Base-by-base conservation (phyloP, 192 early-diverging fungal genomes). In the Physocladia obscura region DNA sequence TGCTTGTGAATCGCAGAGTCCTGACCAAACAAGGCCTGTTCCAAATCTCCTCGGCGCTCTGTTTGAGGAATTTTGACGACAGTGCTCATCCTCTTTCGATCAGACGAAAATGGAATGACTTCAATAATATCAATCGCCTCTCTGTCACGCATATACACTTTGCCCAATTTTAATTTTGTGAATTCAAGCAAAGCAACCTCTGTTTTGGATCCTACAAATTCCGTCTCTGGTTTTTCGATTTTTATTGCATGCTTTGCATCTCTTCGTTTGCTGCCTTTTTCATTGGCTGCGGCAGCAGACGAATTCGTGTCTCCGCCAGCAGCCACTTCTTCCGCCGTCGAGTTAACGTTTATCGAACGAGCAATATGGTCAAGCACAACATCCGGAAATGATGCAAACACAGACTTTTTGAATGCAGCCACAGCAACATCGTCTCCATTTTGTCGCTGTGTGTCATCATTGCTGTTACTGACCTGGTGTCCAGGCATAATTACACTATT, bases 71-170 rank as follows among this genome's bases (percentile, higher is more conserved):
- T 31, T 39, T 84, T 80, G 59, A 94, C 82, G 5, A 97, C 77
- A 3, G 93, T 92, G 26, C 89, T 88, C 96, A 98, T 98, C 6
- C 91, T 80, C 79, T 99, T 99, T 56, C 90, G 88, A 57, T 92
- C 92, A 4, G 92, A 94, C 67, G 87, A 91, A 79, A 99, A 99
- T 1, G 98, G 95, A 68, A 84, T 90, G 15, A 97, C 60, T 60
- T 93, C 90, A 17, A 82, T 79, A n/a, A 86, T 61, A 57, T 90
- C 73, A 8, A 86, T 72, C 19, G 79, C 76, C 54, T 82, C 65
- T 17, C 96, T 90, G 49, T 90, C 76, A n/a, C 76, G 50, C 24
- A 74, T 64, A 69, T 91, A 93, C 13, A 82, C 79, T 19, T 80
- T 76, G 0, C 89, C 89, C 1, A 90, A 87, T 32, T 88, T 77